Percentiles rank a stretch among this genome's conserved stretches.
These are phyloP conservation scores for Colletotrichum sansevieriae DNA, from an alignment of 2,329 filamentous ascomycete species.

Conservation along the genomic window DNA sequence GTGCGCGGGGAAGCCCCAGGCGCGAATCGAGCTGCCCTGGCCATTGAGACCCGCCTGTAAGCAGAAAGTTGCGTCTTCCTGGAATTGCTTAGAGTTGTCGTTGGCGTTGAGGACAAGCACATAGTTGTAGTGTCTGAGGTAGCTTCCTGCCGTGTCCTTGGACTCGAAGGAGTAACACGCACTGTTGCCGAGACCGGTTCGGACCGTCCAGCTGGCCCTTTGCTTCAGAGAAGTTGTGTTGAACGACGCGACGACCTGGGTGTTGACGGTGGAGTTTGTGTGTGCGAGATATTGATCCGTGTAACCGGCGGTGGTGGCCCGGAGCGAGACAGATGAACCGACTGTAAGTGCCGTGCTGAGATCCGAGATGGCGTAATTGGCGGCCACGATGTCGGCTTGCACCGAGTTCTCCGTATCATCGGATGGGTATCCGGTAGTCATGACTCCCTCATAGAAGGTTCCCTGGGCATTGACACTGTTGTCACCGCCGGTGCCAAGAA, in stretches of 20 bases:
- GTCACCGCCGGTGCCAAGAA: conserved; percentile 79
- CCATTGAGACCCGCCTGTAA: conserved; percentile 64
- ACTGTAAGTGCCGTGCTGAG: conserved; percentile 61
- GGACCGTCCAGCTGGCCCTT: conserved; percentile 66
- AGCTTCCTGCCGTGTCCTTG: conserved; percentile 68
- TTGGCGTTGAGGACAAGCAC: conserved; percentile 61
- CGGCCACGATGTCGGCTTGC: conserved; percentile 71
- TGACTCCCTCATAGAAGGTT: conserved; percentile 75
- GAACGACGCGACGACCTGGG: conserved; percentile 65
- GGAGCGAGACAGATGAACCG: conserved; percentile 66
- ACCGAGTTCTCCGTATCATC: conserved; percentile 70
- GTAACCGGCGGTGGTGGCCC: conserved; percentile 67
- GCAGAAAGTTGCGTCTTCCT: conserved; percentile 75
- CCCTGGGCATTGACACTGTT: conserved; percentile 71
- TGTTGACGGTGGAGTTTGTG: conserved; percentile 63
- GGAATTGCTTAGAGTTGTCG: conserved; percentile 68
- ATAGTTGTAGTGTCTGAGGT: conserved; percentile 68
- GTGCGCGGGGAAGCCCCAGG: conserved; percentile 72
- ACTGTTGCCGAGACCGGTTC: conserved; percentile 66
- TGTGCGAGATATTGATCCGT: conserved; percentile 68
- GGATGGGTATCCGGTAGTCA: conserved; percentile 72
- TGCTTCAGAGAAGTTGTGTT: conserved; percentile 63
- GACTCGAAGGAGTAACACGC: conserved; percentile 74
- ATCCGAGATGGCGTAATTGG: conserved; percentile 64
- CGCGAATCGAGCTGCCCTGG: conserved; percentile 63